Percentiles rank a stretch among this genome's conserved stretches.
Conservation (phyloP, 129 eudicot species). For the Gnaphalium uliginosum region DNA sequence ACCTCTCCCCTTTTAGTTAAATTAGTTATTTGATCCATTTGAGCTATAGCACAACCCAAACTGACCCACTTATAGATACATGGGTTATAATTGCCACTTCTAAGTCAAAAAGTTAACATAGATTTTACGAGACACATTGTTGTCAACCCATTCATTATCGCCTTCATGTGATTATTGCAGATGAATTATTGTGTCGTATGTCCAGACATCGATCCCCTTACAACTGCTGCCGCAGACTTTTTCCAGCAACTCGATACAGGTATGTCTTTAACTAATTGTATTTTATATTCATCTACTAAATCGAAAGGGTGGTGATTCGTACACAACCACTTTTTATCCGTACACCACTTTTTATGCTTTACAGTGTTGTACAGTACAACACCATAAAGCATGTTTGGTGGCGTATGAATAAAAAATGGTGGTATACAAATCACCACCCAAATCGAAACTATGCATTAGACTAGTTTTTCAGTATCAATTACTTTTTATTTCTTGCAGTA, state of each 20-base stretch:
- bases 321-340: no score
- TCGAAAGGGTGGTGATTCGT: no score
- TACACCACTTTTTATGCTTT: no score
- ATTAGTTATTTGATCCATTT: not conserved
- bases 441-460: not conserved
- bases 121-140: not conserved
- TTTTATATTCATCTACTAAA: not conserved
- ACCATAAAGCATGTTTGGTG: no score
- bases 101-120: not conserved
- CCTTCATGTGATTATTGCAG: slow-evolving; percentile 47
- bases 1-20: not conserved
- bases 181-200: slow-evolving; percentile 89
- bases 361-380: no score
- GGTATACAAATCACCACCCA: no score
- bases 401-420: no score
- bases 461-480: slow-evolving; percentile 1
- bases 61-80: not conserved
- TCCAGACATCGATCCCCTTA: slow-evolving; percentile 97
- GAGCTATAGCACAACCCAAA: not conserved
- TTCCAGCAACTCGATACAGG: slow-evolving; percentile 98
- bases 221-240: slow-evolving; percentile 89
- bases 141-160: not conserved
- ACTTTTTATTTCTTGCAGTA: slow-evolving; percentile 48
- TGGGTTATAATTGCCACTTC: not conserved
- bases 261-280: slow-evolving; percentile 30